These are phyloP conservation scores for Cyclotella kingstonii DNA, from an alignment of 108 stramenopile genomes.

Conservation along the genomic window DNA sequence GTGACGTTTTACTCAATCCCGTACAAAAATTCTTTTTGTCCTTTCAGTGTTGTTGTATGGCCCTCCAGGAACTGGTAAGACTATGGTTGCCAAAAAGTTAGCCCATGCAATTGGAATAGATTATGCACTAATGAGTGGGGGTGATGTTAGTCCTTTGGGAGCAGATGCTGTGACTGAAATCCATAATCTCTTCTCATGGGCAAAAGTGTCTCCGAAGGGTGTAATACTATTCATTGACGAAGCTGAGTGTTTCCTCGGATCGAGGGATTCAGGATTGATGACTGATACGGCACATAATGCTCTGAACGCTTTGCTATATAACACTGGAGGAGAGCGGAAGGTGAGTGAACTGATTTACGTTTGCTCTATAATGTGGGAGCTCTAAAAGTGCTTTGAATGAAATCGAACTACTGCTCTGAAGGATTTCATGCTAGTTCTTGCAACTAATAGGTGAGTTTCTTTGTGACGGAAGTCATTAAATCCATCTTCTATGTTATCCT, in stretches of 20 bases:
- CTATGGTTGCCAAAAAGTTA: conserved; percentile 61
- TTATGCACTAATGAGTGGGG: conserved; percentile 86
- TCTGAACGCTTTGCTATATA: conserved; percentile 78
- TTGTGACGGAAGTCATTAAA: background rate
- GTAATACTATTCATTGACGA: conserved; percentile 86
- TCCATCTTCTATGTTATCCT: background rate
- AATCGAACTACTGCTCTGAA: too few relatives aligned
- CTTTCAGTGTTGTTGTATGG: conserved; percentile 33
- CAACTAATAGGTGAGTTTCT: conserved; percentile 57
- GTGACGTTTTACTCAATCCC: background rate
- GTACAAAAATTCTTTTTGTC: background rate
- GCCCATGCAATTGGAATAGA: conserved; percentile 71
- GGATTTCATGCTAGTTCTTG: conserved; percentile 83
- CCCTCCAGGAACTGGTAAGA: conserved; percentile 79
- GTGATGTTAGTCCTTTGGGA: conserved; percentile 86
- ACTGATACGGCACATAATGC: conserved; percentile 68
- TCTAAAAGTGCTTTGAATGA: too few relatives aligned
- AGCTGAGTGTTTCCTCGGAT: conserved; percentile 81
- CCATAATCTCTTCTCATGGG: conserved; percentile 79
- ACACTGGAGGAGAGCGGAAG: conserved; percentile 71
- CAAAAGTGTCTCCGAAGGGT: conserved; percentile 55
- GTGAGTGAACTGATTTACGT: background rate
- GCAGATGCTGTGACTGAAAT: conserved; percentile 80
- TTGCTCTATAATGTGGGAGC: too few relatives aligned
- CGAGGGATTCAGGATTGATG: conserved; percentile 41